These are phyloP conservation scores for Ceratocystis alfenasii DNA, from an alignment of 2,329 filamentous ascomycete species.

Conservation along the genomic window DNA sequence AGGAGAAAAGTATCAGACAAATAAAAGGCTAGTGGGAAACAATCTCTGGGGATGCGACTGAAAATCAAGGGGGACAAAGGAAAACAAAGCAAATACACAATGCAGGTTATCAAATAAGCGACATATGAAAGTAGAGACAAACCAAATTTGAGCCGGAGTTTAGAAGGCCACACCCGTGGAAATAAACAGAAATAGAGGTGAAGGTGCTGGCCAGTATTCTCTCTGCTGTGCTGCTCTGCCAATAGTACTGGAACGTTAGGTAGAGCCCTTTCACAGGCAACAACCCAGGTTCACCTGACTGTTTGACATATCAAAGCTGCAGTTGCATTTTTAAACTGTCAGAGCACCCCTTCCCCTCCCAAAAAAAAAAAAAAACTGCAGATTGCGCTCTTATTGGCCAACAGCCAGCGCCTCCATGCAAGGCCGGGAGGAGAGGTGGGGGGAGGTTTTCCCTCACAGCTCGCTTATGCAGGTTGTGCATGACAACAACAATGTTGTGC, in stretches of 20 bases:
- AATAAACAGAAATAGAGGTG: neutral
- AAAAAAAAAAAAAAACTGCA: too few species aligned
- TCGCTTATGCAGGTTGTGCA: conserved; percentile 6
- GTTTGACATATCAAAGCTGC: neutral
- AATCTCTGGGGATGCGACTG: conserved; percentile 2
- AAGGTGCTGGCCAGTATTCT: neutral
- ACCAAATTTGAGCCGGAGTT: neutral
- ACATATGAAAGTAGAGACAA: neutral
- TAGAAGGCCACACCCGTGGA: neutral
- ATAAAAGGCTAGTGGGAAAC: conserved; percentile 1
- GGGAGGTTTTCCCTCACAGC: neutral
- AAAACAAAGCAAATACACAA: conserved; percentile 3
- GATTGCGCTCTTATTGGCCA: neutral
- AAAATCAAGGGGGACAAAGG: conserved; percentile 4
- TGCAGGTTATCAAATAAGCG: neutral
- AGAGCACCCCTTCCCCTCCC: too few species aligned
- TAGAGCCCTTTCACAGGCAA: neutral
- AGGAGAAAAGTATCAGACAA: neutral
- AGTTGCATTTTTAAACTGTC: too few species aligned
- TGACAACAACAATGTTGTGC: neutral
- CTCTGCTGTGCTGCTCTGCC: neutral
- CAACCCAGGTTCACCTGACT: neutral
- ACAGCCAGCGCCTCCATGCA: neutral
- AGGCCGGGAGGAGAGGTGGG: neutral
- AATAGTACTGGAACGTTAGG: neutral